These are phyloP conservation scores for Colletotrichum sp. DNA, from an alignment of 2,329 filamentous ascomycete species.

Conservation along the genomic window DNA sequence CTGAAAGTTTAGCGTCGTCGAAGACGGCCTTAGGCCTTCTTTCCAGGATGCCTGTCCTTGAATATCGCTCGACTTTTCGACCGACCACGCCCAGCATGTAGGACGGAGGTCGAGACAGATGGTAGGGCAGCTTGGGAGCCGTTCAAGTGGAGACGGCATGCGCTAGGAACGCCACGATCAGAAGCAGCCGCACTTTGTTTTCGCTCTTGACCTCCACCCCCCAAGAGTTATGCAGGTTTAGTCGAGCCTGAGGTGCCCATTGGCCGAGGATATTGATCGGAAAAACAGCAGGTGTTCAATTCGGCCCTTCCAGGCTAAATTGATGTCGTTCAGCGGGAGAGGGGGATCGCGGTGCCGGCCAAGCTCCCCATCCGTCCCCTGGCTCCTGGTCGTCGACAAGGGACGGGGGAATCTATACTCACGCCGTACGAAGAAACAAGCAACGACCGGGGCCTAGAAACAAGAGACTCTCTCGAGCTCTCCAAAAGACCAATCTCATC, in stretches of 20 bases:
- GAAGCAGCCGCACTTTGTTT: constrained; percentile 36
- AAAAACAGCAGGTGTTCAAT: constrained; percentile 38
- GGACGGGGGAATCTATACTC: background rate
- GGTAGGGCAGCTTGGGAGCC: constrained; percentile 8
- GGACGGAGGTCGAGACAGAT: background rate
- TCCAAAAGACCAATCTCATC: constrained; percentile 2
- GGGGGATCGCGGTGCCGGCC: constrained; percentile 11
- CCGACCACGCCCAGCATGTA: background rate
- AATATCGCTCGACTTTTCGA: background rate
- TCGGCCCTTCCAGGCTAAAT: constrained; percentile 51
- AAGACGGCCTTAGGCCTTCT: background rate
- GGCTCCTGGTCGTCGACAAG: background rate
- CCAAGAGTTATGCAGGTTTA: background rate
- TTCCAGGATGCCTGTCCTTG: background rate
- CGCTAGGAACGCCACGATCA: constrained; percentile 17
- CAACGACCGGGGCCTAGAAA: background rate
- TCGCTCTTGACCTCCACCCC: constrained; percentile 18
- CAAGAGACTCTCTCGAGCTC: background rate
- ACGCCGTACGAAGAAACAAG: background rate
- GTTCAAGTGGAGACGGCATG: constrained; percentile 2
- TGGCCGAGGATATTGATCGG: constrained; percentile 37
- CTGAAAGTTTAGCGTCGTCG: background rate
- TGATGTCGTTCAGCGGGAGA: constrained; percentile 30
- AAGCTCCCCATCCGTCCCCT: constrained; percentile 3
- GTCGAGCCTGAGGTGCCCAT: constrained; percentile 18